Evolutionary conservation across 2,329 filamentous ascomycete genomes (phyloP), one percentile per base, ranked within the genome.

Genomic region (Fusarium oligoseptatum): DNA sequence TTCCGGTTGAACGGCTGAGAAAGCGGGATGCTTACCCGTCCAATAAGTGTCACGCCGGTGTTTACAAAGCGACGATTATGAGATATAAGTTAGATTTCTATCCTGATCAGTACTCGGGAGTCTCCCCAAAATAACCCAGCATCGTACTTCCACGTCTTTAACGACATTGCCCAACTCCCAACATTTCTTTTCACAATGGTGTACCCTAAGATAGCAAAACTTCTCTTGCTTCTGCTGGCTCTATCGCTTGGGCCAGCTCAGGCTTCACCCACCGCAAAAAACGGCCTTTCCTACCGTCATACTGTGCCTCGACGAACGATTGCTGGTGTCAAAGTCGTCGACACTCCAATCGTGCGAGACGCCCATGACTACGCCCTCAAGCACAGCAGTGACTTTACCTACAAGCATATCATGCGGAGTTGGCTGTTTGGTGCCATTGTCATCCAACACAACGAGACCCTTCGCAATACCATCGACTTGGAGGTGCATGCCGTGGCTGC

Each of bases 341-440:
- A 75, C 7, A 72, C 52, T 0, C 57, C 64, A 3, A 39, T 75
- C 1, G 58, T 75, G 7, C 50, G 60, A 4, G 69, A 24, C 2
- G 72, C 69, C 1, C 24, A 68, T 14, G 29, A 11, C 2, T 56
- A 63, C 5, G 69, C 64, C 6, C 3, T 29, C 4, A 1, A 71
- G 7, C 58, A 75, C 12, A 67, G 69, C 27, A 62, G 24, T 0
- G 34, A 68, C 9, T 61, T 58, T 10, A 32, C 64, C 2, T 75
- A 75, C n/a, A 75, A 73, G 12, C 72, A 75, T 34, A 37, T 75
- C 1, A 64, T 75, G 55, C 41, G 66, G 2, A 55, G 45, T 0
- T 75, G 66, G 73, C 64, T 75, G 0, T 75, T 62, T 24, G 66
- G 58, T 1, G 55, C 36, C 1, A 41, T 73, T 4, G 45, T 71